Conservation (phyloP, 2,329 filamentous ascomycete genomes). For the Scedosporium apiospermum region DNA sequence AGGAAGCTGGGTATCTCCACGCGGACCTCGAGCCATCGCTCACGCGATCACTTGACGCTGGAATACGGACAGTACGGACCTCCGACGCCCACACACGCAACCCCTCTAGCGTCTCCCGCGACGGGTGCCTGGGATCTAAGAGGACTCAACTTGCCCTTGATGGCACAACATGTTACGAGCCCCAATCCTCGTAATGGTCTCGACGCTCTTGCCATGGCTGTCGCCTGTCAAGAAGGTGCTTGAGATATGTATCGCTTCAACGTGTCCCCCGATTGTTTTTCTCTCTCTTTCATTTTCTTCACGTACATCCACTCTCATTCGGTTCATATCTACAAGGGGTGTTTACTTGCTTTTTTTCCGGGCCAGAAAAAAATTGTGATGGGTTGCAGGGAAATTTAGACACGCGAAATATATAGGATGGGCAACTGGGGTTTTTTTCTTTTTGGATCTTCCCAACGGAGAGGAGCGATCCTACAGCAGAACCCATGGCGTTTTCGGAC, state of each 20-base stretch:
- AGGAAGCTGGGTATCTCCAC: conserved; percentile 16
- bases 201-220: conserved; percentile 44
- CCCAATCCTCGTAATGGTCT: conserved; percentile 39
- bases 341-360: conserved; percentile 7
- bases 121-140: conserved; percentile 37
- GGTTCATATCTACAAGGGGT: background rate
- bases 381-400: background rate
- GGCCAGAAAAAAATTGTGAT: background rate
- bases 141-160: conserved; percentile 32
- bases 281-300: background rate
- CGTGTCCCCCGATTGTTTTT: background rate
- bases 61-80: conserved; percentile 31
- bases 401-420: background rate
- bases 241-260: background rate
- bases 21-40: conserved; percentile 5
- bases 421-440: background rate
- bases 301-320: background rate
- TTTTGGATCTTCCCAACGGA: background rate
- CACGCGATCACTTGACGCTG: conserved; percentile 14
- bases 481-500: background rate
- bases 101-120: conserved; percentile 25
- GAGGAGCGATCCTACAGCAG: background rate
- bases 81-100: conserved; percentile 18
- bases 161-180: conserved; percentile 30
- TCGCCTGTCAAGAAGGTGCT: conserved; percentile 38